phyloP scores from a whole-genome alignment of 164 flowering plant species.

The Paratinospora sagittata region DNA sequence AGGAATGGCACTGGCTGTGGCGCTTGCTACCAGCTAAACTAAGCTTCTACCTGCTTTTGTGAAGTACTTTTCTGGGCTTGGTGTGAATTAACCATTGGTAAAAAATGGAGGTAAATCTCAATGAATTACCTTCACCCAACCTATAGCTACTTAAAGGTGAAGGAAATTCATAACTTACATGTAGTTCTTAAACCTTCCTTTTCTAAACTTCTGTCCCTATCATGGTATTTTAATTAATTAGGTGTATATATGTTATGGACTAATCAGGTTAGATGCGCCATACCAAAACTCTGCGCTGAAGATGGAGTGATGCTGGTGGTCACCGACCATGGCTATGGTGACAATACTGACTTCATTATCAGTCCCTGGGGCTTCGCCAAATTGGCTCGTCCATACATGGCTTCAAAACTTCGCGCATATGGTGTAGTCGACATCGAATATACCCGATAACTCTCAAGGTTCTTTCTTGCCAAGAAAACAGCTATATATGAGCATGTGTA shows the following conservation, averaged over 20 bases:
- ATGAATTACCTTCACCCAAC: background rate
- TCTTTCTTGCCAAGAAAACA: background rate
- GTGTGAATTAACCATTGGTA: background rate
- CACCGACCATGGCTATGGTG: constrained; percentile 83
- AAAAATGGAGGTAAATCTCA: no score
- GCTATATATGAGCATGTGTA: background rate
- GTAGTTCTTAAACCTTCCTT: background rate
- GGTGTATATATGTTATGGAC: background rate
- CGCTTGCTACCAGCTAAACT: constrained; percentile 69
- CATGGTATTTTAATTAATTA: no score
- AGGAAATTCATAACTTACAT: background rate
- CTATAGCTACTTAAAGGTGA: background rate
- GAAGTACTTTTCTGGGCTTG: background rate
- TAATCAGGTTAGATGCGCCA: constrained; percentile 65
- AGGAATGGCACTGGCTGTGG: constrained; percentile 79
- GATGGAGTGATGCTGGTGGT: constrained; percentile 61
- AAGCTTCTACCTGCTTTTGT: background rate
- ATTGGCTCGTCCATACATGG: constrained; percentile 44
- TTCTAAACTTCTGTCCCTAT: no score
- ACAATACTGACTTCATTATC: constrained; percentile 74
- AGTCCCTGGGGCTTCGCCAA: constrained; percentile 48
- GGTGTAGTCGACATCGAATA: constrained; percentile 79
- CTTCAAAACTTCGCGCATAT: constrained; percentile 34
- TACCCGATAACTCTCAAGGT: background rate
- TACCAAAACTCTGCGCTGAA: constrained; percentile 42